phyloP scores from a whole-genome alignment of 768 basidiomycete species.

The Phanerochaete carnosa region DNA sequence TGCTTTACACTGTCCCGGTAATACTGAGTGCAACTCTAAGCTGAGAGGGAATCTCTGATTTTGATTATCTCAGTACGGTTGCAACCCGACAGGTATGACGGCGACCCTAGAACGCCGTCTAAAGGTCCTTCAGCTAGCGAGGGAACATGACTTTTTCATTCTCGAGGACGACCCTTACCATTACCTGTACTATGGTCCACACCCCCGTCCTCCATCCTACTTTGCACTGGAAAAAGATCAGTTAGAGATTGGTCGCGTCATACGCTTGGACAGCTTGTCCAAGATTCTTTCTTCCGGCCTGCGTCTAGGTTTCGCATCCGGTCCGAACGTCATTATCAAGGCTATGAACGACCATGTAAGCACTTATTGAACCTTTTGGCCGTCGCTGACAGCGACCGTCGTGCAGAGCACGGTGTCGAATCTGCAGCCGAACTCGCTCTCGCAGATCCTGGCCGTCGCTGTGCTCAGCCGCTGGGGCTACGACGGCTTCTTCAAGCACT shows the following conservation, averaged over 20 bases:
- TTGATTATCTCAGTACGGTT: constrained; percentile 55
- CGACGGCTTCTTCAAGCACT: constrained; percentile 70
- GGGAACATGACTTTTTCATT: constrained; percentile 75
- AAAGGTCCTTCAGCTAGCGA: constrained; percentile 68
- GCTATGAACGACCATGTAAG: constrained; percentile 71
- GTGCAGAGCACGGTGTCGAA: constrained; percentile 64
- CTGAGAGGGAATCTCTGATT: neutral
- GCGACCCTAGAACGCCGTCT: constrained; percentile 64
- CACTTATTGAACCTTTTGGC: constrained; percentile 11
- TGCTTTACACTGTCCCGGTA: constrained; percentile 80
- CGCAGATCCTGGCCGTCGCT: constrained; percentile 57
- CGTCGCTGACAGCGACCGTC: neutral
- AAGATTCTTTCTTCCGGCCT: constrained; percentile 79
- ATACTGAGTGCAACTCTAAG: neutral
- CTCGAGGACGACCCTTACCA: constrained; percentile 87
- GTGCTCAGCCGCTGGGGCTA: constrained; percentile 73
- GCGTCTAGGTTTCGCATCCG: constrained; percentile 78
- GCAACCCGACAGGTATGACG: constrained; percentile 85
- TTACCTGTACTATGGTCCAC: constrained; percentile 70
- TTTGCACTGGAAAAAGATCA: constrained; percentile 73
- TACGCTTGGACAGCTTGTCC: constrained; percentile 88
- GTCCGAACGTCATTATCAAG: constrained; percentile 62
- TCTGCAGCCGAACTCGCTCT: constrained; percentile 61
- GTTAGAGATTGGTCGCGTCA: constrained; percentile 68
- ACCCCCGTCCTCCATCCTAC: constrained; percentile 69